Evolutionary conservation across 768 basidiomycete species (phyloP).

Genomic region (Pholiota conissans): DNA sequence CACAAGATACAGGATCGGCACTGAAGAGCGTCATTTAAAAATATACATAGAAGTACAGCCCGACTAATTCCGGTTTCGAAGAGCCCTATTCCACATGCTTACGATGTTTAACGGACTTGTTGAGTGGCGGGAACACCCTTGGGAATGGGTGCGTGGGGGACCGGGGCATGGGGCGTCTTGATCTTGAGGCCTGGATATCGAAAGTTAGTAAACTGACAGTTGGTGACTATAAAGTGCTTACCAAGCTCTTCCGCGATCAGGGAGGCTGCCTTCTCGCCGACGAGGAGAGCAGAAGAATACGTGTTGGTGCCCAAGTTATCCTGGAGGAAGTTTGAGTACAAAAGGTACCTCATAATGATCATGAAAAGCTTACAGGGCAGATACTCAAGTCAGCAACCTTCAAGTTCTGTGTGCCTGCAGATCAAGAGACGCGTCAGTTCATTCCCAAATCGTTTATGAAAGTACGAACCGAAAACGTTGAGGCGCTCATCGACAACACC

Average conservation of each 20-base stretch:
- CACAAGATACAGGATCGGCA: background rate
- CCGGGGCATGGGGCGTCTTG: constrained; percentile 63
- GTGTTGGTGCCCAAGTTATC: constrained; percentile 75
- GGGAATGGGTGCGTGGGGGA: constrained; percentile 65
- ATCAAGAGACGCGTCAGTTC: background rate
- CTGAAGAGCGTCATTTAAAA: background rate
- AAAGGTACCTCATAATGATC: background rate
- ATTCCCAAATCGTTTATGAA: background rate
- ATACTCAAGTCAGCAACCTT: constrained; percentile 71
- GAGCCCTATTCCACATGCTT: background rate
- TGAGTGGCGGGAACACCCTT: constrained; percentile 52
- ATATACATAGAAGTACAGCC: background rate
- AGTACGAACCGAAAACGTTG: constrained; percentile 49
- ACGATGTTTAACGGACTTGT: constrained; percentile 35
- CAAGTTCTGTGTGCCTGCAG: constrained; percentile 56
- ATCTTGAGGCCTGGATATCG: constrained; percentile 53
- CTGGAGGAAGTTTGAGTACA: constrained; percentile 26
- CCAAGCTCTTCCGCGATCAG: constrained; percentile 65
- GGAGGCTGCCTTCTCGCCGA: constrained; percentile 69
- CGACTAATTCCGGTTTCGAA: background rate
- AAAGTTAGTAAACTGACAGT: background rate
- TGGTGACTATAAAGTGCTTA: constrained; percentile 24
- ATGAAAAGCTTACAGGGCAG: constrained; percentile 53
- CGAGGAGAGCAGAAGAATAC: constrained; percentile 67
- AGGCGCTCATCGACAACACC: constrained; percentile 66